phyloP scores from a whole-genome alignment of 805 yeast genomes.

The Cyberlindnera sargentensis region DNA sequence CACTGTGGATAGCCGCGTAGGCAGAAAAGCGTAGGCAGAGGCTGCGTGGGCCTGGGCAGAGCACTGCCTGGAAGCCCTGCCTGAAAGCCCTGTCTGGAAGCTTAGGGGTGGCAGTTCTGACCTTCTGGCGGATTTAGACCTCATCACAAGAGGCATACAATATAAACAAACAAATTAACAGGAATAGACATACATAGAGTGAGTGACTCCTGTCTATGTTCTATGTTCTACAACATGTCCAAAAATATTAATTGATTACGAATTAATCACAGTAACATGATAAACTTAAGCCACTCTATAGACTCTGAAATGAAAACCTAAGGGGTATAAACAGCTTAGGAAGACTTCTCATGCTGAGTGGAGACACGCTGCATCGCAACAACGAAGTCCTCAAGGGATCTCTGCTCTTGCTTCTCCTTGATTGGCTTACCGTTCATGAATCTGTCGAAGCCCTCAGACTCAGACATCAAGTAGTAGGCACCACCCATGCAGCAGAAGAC shows the following conservation, averaged over 20 bases:
- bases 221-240: neutral
- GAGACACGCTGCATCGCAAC: slow-evolving; percentile 85
- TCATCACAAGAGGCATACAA: too few relatives aligned
- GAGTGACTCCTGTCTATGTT: too few relatives aligned
- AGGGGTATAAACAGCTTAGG: slow-evolving; percentile 31
- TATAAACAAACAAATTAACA: too few relatives aligned
- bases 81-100: too few relatives aligned
- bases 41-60: too few relatives aligned
- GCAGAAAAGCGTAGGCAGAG: too few relatives aligned
- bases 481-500: slow-evolving; percentile 95
- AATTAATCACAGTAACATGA: slow-evolving; percentile 3
- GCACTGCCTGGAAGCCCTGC: too few relatives aligned
- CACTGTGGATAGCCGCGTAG: too few relatives aligned
- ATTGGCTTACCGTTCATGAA: slow-evolving; percentile 74
- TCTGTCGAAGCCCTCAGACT: slow-evolving; percentile 72
- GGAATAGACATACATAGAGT: too few relatives aligned
- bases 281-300: slow-evolving; percentile 1
- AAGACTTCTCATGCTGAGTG: slow-evolving; percentile 79
- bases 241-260: slow-evolving; percentile 4
- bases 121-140: too few relatives aligned
- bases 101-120: too few relatives aligned
- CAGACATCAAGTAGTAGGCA: slow-evolving; percentile 90
- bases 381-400: slow-evolving; percentile 79
- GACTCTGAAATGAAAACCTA: slow-evolving; percentile 2
- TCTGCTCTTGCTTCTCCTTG: slow-evolving; percentile 47